Evolutionary conservation across 805 yeast species (phyloP).

Genomic region (Kodamaea hsintzibuensis): DNA sequence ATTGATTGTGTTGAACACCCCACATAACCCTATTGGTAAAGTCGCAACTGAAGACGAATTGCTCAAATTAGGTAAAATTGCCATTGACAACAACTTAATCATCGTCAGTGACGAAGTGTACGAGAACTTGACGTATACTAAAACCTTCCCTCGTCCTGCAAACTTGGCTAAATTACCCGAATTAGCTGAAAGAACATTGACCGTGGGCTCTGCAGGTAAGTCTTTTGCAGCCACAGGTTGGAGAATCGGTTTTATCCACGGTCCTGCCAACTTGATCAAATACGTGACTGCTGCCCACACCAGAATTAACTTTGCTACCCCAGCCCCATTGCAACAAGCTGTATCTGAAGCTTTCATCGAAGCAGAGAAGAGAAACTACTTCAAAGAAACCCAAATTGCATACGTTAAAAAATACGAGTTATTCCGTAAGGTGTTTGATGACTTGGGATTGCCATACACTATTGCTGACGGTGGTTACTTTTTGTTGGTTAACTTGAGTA

Average conservation of each 20-base stretch:
- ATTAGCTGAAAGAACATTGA: conserved; percentile 71
- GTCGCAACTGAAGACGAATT: conserved; percentile 79
- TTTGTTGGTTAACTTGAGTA: conserved; percentile 81
- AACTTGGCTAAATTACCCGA: conserved; percentile 67
- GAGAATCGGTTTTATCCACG: conserved; percentile 97
- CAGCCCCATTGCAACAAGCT: conserved; percentile 92
- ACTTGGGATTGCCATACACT: conserved; percentile 85
- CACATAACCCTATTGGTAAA: conserved; percentile 96
- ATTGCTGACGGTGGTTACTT: conserved; percentile 93
- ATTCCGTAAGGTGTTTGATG: conserved; percentile 78
- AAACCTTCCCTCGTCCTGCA: conserved; percentile 78
- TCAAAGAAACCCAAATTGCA: conserved; percentile 62
- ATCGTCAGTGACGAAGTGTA: conserved; percentile 94
- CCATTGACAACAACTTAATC: conserved; percentile 80
- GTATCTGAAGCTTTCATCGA: conserved; percentile 71
- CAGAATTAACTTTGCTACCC: conserved; percentile 87
- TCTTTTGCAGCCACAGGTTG: conserved; percentile 99
- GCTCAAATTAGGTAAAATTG: conserved; percentile 71
- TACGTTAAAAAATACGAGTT: conserved; percentile 73
- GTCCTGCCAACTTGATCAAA: conserved; percentile 76
- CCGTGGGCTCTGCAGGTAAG: conserved; percentile 97
- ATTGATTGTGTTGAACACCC: conserved; percentile 85
- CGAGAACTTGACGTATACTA: conserved; percentile 78
- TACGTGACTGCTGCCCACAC: conserved; percentile 90
- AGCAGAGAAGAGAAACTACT: conserved; percentile 67